Conservation (phyloP, 805 yeast species). For the Starmerella cellae region DNA sequence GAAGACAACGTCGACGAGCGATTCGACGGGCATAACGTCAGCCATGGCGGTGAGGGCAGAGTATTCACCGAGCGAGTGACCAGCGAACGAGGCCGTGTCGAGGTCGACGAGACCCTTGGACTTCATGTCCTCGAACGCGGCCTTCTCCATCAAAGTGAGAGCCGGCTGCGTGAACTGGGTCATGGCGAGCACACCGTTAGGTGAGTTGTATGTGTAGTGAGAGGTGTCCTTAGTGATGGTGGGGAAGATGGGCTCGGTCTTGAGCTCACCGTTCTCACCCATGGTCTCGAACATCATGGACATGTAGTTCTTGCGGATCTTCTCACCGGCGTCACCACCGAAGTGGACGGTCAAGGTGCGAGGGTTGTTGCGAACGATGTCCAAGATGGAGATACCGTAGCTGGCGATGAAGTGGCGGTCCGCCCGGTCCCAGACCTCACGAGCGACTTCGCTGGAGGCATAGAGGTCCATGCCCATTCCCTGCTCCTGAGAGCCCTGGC, state of each 20-base stretch:
- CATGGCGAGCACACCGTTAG: constrained; percentile 93
- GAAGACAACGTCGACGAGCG: constrained; percentile 92
- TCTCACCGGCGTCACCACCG: constrained; percentile 96
- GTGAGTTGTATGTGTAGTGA: constrained; percentile 72
- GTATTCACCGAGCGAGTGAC: constrained; percentile 98
- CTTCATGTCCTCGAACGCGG: constrained; percentile 94
- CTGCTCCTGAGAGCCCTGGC: constrained; percentile 99
- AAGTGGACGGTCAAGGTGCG: constrained; percentile 89
- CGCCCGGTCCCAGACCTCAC: constrained; percentile 95
- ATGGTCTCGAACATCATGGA: constrained; percentile 96
- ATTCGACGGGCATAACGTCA: constrained; percentile 97
- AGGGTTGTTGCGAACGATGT: constrained; percentile 92
- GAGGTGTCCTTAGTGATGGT: constrained; percentile 69
- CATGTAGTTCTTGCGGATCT: constrained; percentile 84
- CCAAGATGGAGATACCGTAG: constrained; percentile 93
- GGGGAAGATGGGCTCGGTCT: constrained; percentile 91
- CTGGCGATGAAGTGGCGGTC: constrained; percentile 82
- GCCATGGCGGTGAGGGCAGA: constrained; percentile 95
- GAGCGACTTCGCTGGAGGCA: constrained; percentile 79
- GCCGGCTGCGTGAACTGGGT: constrained; percentile 99
- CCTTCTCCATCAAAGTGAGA: constrained; percentile 96
- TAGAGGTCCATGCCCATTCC: constrained; percentile 99
- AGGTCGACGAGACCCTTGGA: constrained; percentile 83
- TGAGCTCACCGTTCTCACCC: constrained; percentile 65
- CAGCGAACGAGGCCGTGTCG: constrained; percentile 87